A percentile compares a stretch with the other conserved stretches of the same genome.
These are phyloP conservation scores for Calonectria pteridis DNA, from an alignment of 2,329 filamentous ascomycete species.

Conservation along the genomic window DNA sequence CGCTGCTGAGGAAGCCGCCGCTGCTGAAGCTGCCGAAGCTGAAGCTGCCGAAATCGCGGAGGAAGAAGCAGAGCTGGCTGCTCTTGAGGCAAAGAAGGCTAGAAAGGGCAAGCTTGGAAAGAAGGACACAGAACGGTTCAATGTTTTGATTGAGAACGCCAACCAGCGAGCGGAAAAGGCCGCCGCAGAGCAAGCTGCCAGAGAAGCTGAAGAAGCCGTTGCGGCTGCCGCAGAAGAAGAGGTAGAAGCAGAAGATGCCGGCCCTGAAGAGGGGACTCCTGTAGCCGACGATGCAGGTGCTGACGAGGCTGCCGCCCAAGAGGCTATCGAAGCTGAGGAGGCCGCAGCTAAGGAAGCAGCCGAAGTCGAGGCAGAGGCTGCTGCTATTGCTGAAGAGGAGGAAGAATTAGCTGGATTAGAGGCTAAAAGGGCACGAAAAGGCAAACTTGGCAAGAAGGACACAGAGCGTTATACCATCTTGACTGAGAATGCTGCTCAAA, in stretches of 20 bases:
- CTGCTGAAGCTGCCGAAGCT: constrained; percentile 17
- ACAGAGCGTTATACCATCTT: constrained; percentile 34
- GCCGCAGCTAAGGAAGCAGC: constrained; percentile 24
- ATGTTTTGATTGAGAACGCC: constrained; percentile 51
- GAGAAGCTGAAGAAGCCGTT: constrained; percentile 39
- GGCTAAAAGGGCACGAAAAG: constrained; percentile 39
- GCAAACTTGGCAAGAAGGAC: constrained; percentile 40
- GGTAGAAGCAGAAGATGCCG: constrained; percentile 28
- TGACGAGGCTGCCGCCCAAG: constrained; percentile 25
- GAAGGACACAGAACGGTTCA: constrained; percentile 60
- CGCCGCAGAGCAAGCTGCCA: constrained; percentile 44
- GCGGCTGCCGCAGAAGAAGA: constrained; percentile 34
- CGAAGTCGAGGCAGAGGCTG: constrained; percentile 42
- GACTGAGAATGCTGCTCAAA: constrained; percentile 31
- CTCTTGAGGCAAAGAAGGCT: constrained; percentile 61
- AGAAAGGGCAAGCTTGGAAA: constrained; percentile 61
- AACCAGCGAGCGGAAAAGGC: constrained; percentile 51
- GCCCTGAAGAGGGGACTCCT: constrained; percentile 39
- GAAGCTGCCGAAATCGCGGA: constrained; percentile 33
- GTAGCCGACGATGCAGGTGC: constrained; percentile 25
- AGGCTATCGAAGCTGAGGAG: constrained; percentile 16
- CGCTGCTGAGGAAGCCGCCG: constrained; percentile 18
- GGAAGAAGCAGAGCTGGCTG: constrained; percentile 53
- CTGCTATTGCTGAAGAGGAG: constrained; percentile 46
- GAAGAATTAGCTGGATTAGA: constrained; percentile 36